Conservation (phyloP, 139 green algal species). For the Chlamydomonas applanata region DNA sequence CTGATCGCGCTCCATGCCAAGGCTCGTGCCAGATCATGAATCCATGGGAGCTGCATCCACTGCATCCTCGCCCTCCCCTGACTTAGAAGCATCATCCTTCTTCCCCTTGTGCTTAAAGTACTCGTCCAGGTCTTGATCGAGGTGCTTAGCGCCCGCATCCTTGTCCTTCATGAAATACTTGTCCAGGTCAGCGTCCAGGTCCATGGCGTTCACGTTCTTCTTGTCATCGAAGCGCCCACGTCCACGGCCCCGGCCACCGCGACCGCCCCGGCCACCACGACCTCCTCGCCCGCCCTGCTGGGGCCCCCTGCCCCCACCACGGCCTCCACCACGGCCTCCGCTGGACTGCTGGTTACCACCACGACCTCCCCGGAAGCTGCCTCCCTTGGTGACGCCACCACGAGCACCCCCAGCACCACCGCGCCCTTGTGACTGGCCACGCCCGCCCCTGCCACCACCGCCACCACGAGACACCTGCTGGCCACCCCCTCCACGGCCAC, state of each 20-base stretch:
- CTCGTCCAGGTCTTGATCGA: constrained; percentile 31
- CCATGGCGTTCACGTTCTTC: constrained; percentile 10
- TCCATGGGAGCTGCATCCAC: neutral
- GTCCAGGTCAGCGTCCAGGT: constrained; percentile 39
- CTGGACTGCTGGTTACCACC: neutral
- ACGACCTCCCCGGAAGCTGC: no score
- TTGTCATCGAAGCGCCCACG: neutral
- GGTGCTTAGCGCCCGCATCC: constrained; percentile 16
- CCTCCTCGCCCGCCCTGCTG: neutral
- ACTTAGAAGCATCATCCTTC: neutral
- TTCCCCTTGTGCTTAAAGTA: constrained; percentile 33
- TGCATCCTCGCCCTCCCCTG: constrained; percentile 1
- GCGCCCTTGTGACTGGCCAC: neutral
- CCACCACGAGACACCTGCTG: neutral
- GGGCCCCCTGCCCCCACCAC: neutral
- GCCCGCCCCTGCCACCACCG: neutral
- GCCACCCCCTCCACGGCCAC: constrained; percentile 1
- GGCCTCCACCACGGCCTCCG: constrained; percentile 1
- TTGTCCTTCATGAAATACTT: constrained; percentile 35
- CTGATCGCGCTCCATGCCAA: no score
- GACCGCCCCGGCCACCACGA: neutral
- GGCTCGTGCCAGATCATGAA: neutral
- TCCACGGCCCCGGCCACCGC: neutral
- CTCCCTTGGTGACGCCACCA: constrained; percentile 6
- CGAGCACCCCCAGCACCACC: constrained; percentile 9